phyloP scores from a whole-genome alignment of 441 rosid species.

The Mallotus repandus region DNA sequence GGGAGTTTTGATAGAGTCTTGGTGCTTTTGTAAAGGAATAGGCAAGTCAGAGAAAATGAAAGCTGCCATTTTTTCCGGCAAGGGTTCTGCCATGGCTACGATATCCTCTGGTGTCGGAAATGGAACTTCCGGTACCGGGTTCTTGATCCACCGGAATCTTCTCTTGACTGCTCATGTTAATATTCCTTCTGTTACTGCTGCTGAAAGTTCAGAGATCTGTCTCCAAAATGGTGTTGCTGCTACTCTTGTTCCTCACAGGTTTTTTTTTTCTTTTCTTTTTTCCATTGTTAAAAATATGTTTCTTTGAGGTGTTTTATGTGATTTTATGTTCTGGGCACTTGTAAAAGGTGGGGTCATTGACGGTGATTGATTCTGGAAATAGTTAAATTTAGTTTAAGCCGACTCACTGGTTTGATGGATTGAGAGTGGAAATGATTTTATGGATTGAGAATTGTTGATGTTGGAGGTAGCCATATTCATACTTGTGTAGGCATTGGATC shows the following conservation, averaged over 20 bases:
- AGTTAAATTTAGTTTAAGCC: neutral
- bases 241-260: slow-evolving; percentile 85
- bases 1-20: slow-evolving; percentile 73
- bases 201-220: slow-evolving; percentile 78
- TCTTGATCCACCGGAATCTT: slow-evolving; percentile 87
- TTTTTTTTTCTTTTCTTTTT: neutral
- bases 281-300: no score
- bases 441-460: neutral
- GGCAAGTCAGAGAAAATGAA: slow-evolving; percentile 85
- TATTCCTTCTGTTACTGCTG: slow-evolving; percentile 76
- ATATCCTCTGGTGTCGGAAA: slow-evolving; percentile 43
- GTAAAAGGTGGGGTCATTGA: neutral
- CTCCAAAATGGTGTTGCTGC: slow-evolving; percentile 75
- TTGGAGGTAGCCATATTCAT: neutral
- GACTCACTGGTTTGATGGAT: neutral
- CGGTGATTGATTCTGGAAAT: neutral
- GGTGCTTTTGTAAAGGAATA: slow-evolving; percentile 95
- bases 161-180: slow-evolving; percentile 83
- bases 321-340: neutral
- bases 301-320: no score
- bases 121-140: slow-evolving; percentile 63
- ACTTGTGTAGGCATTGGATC: slow-evolving; percentile 4
- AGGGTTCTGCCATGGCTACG: slow-evolving; percentile 65
- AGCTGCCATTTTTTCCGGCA: slow-evolving; percentile 70
- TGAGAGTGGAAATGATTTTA: neutral